Conservation (phyloP, 164 flowering plant genomes). For the Tetrastigma voinierianum region DNA sequence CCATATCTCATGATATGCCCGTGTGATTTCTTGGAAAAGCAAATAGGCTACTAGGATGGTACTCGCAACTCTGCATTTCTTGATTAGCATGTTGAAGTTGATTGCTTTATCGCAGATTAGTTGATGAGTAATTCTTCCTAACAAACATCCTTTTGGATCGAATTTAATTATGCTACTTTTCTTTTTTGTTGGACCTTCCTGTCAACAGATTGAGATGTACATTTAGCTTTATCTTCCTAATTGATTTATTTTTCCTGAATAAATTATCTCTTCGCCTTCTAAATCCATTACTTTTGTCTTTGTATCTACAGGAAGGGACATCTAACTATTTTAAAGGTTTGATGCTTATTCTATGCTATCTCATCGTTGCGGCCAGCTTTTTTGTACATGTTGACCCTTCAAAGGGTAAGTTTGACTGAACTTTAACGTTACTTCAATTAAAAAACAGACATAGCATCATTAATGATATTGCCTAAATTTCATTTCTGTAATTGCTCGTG, state of each 20-base stretch:
- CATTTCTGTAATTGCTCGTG: background rate
- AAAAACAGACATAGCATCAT: background rate
- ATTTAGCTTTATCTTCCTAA: too few species aligned
- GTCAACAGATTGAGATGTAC: too few species aligned
- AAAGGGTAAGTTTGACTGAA: conserved; percentile 25
- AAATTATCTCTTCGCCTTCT: background rate
- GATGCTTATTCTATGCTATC: conserved; percentile 68
- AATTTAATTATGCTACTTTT: too few species aligned
- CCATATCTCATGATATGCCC: too few species aligned
- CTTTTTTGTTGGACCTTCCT: too few species aligned
- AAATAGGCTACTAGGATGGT: too few species aligned
- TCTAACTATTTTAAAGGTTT: conserved; percentile 29
- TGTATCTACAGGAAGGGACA: conserved; percentile 50
- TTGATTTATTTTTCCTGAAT: background rate
- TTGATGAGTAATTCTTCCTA: too few species aligned
- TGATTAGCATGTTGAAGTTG: too few species aligned
- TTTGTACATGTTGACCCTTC: conserved; percentile 56
- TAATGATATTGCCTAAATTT: background rate
- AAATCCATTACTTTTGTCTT: background rate
- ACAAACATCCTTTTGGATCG: too few species aligned
- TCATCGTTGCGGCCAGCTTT: conserved; percentile 73
- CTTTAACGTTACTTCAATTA: background rate
- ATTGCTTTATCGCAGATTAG: too few species aligned
- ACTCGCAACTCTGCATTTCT: too few species aligned
- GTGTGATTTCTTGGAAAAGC: too few species aligned